These are phyloP conservation scores for Pseudogymnoascus sp. DNA, from an alignment of 2,329 filamentous ascomycete species.

Conservation along the genomic window DNA sequence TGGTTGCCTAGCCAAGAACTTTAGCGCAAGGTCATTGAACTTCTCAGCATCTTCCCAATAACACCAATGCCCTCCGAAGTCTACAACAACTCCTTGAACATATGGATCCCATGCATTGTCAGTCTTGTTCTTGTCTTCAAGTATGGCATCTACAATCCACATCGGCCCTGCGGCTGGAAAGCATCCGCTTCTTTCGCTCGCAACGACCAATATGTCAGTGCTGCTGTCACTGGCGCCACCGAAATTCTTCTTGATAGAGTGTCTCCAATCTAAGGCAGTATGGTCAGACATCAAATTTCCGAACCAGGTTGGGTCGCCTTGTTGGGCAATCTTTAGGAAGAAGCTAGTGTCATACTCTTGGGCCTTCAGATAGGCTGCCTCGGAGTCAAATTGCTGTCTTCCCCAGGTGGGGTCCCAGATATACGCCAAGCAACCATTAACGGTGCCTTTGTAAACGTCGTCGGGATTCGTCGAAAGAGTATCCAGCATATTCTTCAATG, in stretches of 20 bases:
- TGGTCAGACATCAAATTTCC: constrained; percentile 29
- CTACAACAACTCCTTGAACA: constrained; percentile 19
- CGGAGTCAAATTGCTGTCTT: constrained; percentile 12
- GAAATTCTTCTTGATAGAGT: constrained; percentile 22
- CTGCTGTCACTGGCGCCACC: constrained; percentile 15
- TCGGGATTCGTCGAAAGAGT: constrained; percentile 20
- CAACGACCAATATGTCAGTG: constrained; percentile 25
- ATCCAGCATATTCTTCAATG: constrained; percentile 22
- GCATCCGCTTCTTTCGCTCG: constrained; percentile 28
- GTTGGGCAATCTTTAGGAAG: constrained; percentile 25
- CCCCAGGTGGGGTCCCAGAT: constrained; percentile 14
- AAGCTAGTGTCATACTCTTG: constrained; percentile 22
- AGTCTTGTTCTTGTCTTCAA: constrained; percentile 11
- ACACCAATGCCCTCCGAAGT: constrained; percentile 30
- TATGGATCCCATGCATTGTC: constrained; percentile 13
- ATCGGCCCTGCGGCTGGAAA: constrained; percentile 26
- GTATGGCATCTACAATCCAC: constrained; percentile 25
- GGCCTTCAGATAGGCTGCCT: not conserved
- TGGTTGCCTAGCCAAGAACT: constrained; percentile 16
- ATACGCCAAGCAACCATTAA: constrained; percentile 26
- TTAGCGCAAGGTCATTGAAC: constrained; percentile 22
- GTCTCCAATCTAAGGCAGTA: constrained; percentile 26
- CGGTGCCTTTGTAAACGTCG: constrained; percentile 24
- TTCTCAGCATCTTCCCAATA: constrained; percentile 27
- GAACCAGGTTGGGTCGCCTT: constrained; percentile 24